Evolutionary conservation across 208 protist genomes (phyloP), one percentile per base, ranked within the genome.

Genomic region (Spongospora subterranea): DNA sequence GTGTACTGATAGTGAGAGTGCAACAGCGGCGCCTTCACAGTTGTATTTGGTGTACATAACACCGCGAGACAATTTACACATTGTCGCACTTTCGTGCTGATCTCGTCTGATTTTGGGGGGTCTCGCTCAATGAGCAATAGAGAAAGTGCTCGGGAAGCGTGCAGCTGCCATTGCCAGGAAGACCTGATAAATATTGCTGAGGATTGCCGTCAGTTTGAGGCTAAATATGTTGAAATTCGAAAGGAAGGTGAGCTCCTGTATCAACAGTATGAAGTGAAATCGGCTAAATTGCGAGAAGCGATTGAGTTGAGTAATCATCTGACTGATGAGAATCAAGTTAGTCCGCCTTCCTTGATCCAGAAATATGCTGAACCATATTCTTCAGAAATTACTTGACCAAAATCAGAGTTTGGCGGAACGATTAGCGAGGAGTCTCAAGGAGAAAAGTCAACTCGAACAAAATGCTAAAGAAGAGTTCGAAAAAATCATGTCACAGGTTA

Each of bases 241-340:
- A 82, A 35, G 17, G 71, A 82, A 43, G 71, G 71, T n/a, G 71
- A 82, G n/a, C 71, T 6, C 35, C n/a, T 82, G 71, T 82, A 82
- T 82, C 71, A 82, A n/a, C 40, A 35, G 71, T 82, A 82, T 43
- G 71, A 82, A n/a, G 6, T 82, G 13, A 82, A 82, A 43, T 82
- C 35, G 17, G 6, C 71, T 20, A 82, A 82, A n/a, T 35, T 82
- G 71, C 6, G 40, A 43, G 71, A 82, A 45, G n/a, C 71, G 17
- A 6, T 82, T 20, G 71, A 82, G n/a, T 39, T 43, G 17, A 82
- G 35, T 82, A 6, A 45, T 43, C n/a, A 43, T 6, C 71, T 82
- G n/a, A 82, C 35, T 43, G 71, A 82, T 43, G 71, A 82, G n/a
- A 82, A 82, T 43, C 71, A 60, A 60, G 50, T 60, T 29, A 60